Evolutionary conservation across 2,329 filamentous ascomycete species (phyloP).

Genomic region (Trichophyton benhamiae): DNA sequence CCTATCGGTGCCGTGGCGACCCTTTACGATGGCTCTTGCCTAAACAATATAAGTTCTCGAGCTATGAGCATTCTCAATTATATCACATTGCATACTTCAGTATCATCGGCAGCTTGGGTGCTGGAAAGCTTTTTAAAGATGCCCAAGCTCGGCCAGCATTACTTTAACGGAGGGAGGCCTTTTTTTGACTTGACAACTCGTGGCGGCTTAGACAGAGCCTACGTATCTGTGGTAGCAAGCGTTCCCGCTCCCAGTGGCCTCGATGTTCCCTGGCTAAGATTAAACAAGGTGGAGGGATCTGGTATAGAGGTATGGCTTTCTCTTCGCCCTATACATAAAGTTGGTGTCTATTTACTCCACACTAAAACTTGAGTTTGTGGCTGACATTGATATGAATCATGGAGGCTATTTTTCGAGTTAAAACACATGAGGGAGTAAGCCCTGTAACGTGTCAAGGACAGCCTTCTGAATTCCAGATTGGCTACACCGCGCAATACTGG

Average conservation of each 20-base stretch:
- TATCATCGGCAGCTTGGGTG: conserved; percentile 11
- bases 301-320: conserved; percentile 21
- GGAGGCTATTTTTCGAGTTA: conserved; percentile 32
- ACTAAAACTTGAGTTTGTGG: background rate
- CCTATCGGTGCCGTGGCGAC: conserved; percentile 36
- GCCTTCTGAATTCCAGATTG: conserved; percentile 21
- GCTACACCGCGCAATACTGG: conserved; percentile 35
- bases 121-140: conserved; percentile 17
- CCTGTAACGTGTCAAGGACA: conserved; percentile 26
- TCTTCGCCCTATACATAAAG: background rate
- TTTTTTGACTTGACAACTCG: conserved; percentile 23
- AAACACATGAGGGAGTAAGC: conserved; percentile 26
- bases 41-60: conserved; percentile 15
- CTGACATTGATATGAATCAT: background rate
- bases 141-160: conserved; percentile 23
- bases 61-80: conserved; percentile 2
- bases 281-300: conserved; percentile 18
- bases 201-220: conserved; percentile 19
- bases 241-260: conserved; percentile 18
- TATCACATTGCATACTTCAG: conserved; percentile 1
- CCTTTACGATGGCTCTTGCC: conserved; percentile 34
- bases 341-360: background rate
- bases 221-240: conserved; percentile 19
- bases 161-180: conserved; percentile 22
- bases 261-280: conserved; percentile 26